Percentiles rank a stretch among this genome's conserved stretches.
phyloP scores from a whole-genome alignment of 805 yeast species.

The Candida yuanshanica region DNA sequence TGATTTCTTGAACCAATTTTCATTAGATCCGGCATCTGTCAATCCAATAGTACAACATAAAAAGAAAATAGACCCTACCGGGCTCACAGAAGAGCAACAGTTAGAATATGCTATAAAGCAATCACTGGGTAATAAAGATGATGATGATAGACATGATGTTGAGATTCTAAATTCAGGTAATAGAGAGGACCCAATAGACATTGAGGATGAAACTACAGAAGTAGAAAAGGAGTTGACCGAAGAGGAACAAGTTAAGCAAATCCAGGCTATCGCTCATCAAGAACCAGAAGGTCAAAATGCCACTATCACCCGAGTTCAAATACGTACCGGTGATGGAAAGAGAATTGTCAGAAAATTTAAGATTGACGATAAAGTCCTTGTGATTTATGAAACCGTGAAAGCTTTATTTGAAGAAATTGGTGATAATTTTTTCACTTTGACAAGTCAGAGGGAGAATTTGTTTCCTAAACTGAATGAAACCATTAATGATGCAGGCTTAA shows the following conservation, averaged over 20 bases:
- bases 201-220: slow-evolving; percentile 9
- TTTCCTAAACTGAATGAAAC: slow-evolving; percentile 46
- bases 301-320: slow-evolving; percentile 58
- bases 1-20: slow-evolving; percentile 60
- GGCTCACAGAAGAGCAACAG: slow-evolving; percentile 79
- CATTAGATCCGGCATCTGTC: slow-evolving; percentile 54
- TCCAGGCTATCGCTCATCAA: slow-evolving; percentile 43
- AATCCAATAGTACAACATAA: slow-evolving; percentile 67
- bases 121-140: slow-evolving; percentile 40
- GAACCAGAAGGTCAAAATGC: slow-evolving; percentile 50
- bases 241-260: slow-evolving; percentile 42
- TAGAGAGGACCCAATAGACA: slow-evolving; percentile 18
- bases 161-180: slow-evolving; percentile 13
- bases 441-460: slow-evolving; percentile 45
- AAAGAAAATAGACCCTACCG: slow-evolving; percentile 52
- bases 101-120: slow-evolving; percentile 67
- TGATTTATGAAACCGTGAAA: slow-evolving; percentile 65
- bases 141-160: slow-evolving; percentile 22
- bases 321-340: slow-evolving; percentile 85
- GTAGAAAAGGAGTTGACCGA: slow-evolving; percentile 25
- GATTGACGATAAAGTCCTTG: slow-evolving; percentile 49
- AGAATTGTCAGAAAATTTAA: slow-evolving; percentile 69
- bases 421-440: slow-evolving; percentile 40
- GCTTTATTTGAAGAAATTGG: slow-evolving; percentile 36
- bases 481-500: slow-evolving; percentile 69